These are phyloP conservation scores for Diatrype stigma DNA, from an alignment of 2,329 filamentous ascomycete genomes.

Conservation along the genomic window DNA sequence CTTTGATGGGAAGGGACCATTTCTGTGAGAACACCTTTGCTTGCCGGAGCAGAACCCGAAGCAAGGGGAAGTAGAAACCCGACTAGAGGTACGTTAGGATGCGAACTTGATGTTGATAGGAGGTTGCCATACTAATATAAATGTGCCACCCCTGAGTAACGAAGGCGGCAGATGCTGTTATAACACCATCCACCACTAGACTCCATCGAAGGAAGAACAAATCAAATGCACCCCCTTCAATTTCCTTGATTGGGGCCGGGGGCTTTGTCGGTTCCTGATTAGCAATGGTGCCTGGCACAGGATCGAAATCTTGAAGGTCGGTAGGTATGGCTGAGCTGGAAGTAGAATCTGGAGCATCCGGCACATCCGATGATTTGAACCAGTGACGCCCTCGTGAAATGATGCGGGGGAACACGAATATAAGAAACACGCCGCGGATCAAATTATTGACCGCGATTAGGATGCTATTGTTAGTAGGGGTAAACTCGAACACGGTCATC, in stretches of 20 bases:
- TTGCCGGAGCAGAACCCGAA: slow-evolving; percentile 20
- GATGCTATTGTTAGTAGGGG: slow-evolving; percentile 17
- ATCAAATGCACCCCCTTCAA: slow-evolving; percentile 18
- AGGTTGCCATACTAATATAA: slow-evolving; percentile 15
- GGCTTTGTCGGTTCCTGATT: slow-evolving; percentile 15
- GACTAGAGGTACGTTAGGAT: slow-evolving; percentile 8
- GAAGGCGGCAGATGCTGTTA: slow-evolving; percentile 19
- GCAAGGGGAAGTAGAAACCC: slow-evolving; percentile 20
- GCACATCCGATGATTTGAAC: slow-evolving; percentile 7
- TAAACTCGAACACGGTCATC: slow-evolving; percentile 17
- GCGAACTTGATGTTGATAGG: background rate
- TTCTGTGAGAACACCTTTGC: slow-evolving; percentile 20
- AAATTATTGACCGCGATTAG: slow-evolving; percentile 16
- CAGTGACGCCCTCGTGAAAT: slow-evolving; percentile 15
- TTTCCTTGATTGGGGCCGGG: slow-evolving; percentile 9
- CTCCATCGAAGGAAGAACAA: slow-evolving; percentile 21
- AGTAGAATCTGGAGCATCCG: background rate
- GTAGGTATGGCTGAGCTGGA: slow-evolving; percentile 14
- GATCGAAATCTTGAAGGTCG: slow-evolving; percentile 14
- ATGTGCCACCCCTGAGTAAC: slow-evolving; percentile 19
- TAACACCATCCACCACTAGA: slow-evolving; percentile 16
- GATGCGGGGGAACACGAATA: slow-evolving; percentile 23
- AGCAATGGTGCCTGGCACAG: slow-evolving; percentile 5
- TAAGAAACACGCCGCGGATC: slow-evolving; percentile 19
- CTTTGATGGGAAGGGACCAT: slow-evolving; percentile 19